Base-by-base conservation (phyloP, 805 yeast genomes). In the Cyberlindnera americana region DNA sequence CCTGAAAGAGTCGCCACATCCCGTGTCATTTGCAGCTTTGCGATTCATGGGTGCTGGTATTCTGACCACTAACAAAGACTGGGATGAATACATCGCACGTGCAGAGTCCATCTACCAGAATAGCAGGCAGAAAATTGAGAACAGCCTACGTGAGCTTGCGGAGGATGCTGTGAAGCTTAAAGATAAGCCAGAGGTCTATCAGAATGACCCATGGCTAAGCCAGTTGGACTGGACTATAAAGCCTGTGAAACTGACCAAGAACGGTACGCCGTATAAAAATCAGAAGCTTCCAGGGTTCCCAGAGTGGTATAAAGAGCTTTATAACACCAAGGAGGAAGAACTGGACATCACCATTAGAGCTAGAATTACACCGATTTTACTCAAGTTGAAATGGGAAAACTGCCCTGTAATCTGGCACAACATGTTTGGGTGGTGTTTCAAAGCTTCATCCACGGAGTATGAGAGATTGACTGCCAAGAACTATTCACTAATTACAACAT, bases 271-370 rank as follows among this genome's bases (percentile, higher is more conserved):
- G 1, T 72, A 66, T 18, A 84, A 86, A 39, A 78, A 75, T 19
- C 95, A 87, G 59, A 88, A 77, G 51, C 56, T 87, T 33, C 95
- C 95, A 0, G 98, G 96, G 0, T 87, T 72, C 52, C 99, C 99
- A 0, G 83, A 83, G 49, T 93, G 99, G 99, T 95, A 86, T 60
- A 75, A 83, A 44, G 79, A 78, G 12, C 50, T 78, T 34, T 66
- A 68, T 47, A 62, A 69, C 1, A 50, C 62, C 9, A 62, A 68
- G 11, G 59, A 64, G 3, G 43, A 59, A 12, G 70, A 65, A 16
- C 70, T 87, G 53, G 75, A 69, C 26, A 61, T 93, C 12, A 78
- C 93, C 0, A 75, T 85, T 1, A 73, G 87, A 38, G 72, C 95
- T 0, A 68, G 98, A 48, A 65, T 79, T 4, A 76, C 95, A 0